phyloP scores from a whole-genome alignment of 495 filamentous ascomycete genomes.

The Podospora pseudocomata region DNA sequence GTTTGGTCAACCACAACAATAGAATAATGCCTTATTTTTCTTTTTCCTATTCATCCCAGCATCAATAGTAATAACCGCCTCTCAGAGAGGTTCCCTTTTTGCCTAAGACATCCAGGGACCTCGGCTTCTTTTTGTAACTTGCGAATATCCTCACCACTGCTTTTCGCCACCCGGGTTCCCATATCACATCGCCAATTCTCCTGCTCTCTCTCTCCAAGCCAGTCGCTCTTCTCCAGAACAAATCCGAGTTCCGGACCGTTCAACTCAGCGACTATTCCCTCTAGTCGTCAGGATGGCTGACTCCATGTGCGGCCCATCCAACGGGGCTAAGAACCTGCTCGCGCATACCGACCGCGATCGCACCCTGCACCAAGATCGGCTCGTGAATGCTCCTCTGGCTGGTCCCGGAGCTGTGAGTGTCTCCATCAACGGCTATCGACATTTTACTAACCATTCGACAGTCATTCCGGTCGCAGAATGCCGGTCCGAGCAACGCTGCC shows the following conservation, averaged over 20 bases:
- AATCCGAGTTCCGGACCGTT: not conserved
- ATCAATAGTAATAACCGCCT: not conserved
- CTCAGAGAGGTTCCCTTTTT: not conserved
- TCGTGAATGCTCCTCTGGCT: constrained; percentile 23
- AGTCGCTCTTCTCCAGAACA: constrained; percentile 1
- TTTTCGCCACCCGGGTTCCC: not conserved
- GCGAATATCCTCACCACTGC: not conserved
- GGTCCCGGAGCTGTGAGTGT: constrained; percentile 20
- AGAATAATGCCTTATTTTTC: constrained; percentile 12
- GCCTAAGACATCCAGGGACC: constrained; percentile 6
- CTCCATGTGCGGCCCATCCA: constrained; percentile 83
- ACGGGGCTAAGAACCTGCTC: constrained; percentile 78
- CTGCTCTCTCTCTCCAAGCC: not conserved
- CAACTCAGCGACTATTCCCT: constrained; percentile 6
- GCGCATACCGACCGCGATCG: constrained; percentile 76
- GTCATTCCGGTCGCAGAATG: constrained; percentile 31
- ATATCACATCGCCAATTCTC: not conserved
- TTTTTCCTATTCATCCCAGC: constrained; percentile 8
- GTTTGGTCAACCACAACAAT: not conserved
- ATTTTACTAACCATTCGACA: constrained; percentile 7
- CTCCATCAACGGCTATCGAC: constrained; percentile 1
- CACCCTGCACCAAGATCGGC: constrained; percentile 79
- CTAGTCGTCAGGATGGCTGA: constrained; percentile 60
- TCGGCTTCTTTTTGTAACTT: constrained; percentile 14
- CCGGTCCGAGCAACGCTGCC: constrained; percentile 11